Evolutionary conservation across 2,329 filamentous ascomycete genomes (phyloP), one percentile per base, ranked within the genome.

Genomic region (Neonectria neomacrospora): DNA sequence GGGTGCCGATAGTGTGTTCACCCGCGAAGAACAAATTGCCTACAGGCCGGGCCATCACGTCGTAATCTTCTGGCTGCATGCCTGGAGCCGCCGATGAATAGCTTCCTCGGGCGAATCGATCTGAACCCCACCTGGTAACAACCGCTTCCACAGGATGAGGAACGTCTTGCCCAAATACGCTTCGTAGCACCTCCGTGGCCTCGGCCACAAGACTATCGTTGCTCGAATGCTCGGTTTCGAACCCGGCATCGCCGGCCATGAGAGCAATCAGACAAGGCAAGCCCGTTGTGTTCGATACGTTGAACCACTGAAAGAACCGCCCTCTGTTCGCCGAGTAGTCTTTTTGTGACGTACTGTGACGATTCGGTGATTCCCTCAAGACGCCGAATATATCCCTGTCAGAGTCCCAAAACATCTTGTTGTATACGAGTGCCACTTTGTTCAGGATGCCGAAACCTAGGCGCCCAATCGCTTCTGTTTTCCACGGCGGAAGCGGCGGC

Each of bases 251-350:
- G 22, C 96, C 96, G 53, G 95, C 95, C 95, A 99, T 97, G 28
- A 99, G 85, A 9, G 93, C 96, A 64, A 98, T 89, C 23, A 97
- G 84, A 54, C 94, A 93, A 1, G 92, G 96, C 37, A 97, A 83
- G 1, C 96, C 96, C 48, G 92, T 94, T 3, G 93, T 97, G 70
- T 93, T 92, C 64, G 94, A 91, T 58, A 94, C 93, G 73, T 99
- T 98, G 87, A 97, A 98, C 87, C 97, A 98, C 71, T 99, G 88
- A 74, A 98, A 99, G 79, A 97, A 97, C 23, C 94, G 90, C n/a
- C 95, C 95, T 56, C 95, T 88, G 65, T 89, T 90, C 3, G 86
- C 82, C 5, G 89, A 83, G 73, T 98, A 98, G 68, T 97, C 92
- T 54, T 87, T 86, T 73, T 96, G 93, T 47, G 89, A 83, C 58